Conservation (phyloP, 306 rosid genomes). For the Fragaria ananassa region DNA sequence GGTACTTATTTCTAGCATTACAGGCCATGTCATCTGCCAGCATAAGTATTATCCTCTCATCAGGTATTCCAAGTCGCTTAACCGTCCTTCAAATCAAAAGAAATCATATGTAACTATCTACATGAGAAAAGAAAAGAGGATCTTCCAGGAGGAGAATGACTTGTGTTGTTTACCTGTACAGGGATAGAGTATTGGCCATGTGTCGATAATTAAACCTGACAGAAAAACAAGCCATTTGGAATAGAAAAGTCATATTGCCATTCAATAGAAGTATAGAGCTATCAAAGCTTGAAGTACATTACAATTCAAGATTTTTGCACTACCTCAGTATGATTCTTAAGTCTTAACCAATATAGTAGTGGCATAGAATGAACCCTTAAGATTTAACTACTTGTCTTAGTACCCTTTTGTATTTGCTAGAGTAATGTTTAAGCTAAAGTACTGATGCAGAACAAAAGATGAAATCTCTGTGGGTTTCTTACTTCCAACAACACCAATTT, state of each 20-base stretch:
- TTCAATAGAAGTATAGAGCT: not conserved
- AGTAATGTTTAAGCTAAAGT: not conserved
- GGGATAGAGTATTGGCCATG: slow-evolving; percentile 92
- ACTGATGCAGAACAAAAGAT: not conserved
- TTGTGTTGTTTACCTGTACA: slow-evolving; percentile 55
- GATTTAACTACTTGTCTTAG: not conserved
- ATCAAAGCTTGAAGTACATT: not conserved
- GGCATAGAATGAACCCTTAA: not conserved
- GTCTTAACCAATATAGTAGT: not conserved
- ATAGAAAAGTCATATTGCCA: slow-evolving; percentile 13
- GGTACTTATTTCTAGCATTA: slow-evolving; percentile 90
- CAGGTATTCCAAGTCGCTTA: slow-evolving; percentile 95
- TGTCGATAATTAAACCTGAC: slow-evolving; percentile 95
- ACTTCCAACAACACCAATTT: not conserved
- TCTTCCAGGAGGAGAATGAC: not conserved
- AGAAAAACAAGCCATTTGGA: not conserved
- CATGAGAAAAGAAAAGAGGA: slow-evolving; percentile 6
- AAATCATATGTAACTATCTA: not conserved
- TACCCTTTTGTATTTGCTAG: not conserved
- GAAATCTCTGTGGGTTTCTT: not conserved
- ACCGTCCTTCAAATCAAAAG: slow-evolving; percentile 70
- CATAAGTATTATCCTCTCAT: slow-evolving; percentile 96
- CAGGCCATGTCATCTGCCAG: slow-evolving; percentile 98
- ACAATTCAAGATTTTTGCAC: not conserved
- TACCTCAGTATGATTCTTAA: not conserved